phyloP scores from a whole-genome alignment of 441 rosid species.

The Populus hybrid region DNA sequence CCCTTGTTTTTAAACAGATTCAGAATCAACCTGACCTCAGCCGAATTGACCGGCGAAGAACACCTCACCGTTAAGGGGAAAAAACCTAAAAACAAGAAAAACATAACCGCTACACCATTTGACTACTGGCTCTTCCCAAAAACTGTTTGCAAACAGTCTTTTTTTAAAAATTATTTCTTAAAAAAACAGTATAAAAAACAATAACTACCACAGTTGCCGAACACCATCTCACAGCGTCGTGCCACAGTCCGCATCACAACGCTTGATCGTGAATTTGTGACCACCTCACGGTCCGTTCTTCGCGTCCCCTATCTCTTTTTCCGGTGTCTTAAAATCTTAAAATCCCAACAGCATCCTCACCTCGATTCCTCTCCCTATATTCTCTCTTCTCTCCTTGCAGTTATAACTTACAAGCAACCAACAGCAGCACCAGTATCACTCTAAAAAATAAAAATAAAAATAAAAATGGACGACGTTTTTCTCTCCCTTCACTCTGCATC shows the following conservation, averaged over 20 bases:
- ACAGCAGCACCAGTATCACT: background rate
- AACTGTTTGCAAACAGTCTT: too few species aligned
- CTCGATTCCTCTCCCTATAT: slow-evolving; percentile 12
- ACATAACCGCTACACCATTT: too few species aligned
- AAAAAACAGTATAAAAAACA: too few species aligned
- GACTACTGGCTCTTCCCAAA: too few species aligned
- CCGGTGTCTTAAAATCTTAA: background rate
- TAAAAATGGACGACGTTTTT: slow-evolving; percentile 16
- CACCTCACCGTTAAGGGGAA: background rate
- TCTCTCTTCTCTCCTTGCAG: background rate
- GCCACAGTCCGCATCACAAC: background rate
- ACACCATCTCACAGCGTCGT: background rate
- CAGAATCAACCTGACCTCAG: background rate
- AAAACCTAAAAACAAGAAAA: too few species aligned
- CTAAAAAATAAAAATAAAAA: slow-evolving; percentile 7
- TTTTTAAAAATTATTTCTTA: too few species aligned
- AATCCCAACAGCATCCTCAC: background rate
- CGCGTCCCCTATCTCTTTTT: too few species aligned
- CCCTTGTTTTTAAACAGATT: background rate
- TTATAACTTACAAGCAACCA: background rate
- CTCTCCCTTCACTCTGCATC: slow-evolving; percentile 13
- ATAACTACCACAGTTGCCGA: too few species aligned
- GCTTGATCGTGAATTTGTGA: background rate
- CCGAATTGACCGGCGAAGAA: background rate
- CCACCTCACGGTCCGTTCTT: too few species aligned